A percentile compares a stretch with the other conserved stretches of the same genome.
phyloP scores from a whole-genome alignment of 345 rosid species.

The Firmiana major region DNA sequence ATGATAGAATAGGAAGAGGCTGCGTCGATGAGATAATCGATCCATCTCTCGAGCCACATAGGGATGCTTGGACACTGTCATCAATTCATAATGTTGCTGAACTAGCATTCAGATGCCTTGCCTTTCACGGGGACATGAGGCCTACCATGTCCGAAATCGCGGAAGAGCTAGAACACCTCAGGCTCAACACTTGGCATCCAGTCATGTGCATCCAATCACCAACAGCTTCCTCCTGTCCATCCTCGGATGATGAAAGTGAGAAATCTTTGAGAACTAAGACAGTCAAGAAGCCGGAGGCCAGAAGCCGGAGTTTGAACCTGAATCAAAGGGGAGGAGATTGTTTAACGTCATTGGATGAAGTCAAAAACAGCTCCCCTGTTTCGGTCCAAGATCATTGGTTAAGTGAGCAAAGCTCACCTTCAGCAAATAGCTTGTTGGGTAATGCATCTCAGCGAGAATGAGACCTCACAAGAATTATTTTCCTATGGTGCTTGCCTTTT shows the following conservation, averaged over 20 bases:
- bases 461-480: not conserved
- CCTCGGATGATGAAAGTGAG: slow-evolving; percentile 42
- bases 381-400: slow-evolving; percentile 79
- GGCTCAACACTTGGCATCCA: slow-evolving; percentile 62
- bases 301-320: slow-evolving; percentile 37
- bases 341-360: slow-evolving; percentile 37
- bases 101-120: slow-evolving; percentile 89
- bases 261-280: slow-evolving; percentile 30
- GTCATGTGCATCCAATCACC: slow-evolving; percentile 49
- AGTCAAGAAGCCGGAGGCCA: slow-evolving; percentile 25
- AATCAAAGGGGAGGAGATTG: slow-evolving; percentile 23
- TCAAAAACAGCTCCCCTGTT: slow-evolving; percentile 57
- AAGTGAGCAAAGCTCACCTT: slow-evolving; percentile 87
- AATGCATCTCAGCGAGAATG: slow-evolving; percentile 32
- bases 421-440: slow-evolving; percentile 63
- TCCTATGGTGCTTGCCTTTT: not conserved
- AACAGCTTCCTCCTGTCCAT: slow-evolving; percentile 42
- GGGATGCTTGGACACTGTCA: slow-evolving; percentile 92
- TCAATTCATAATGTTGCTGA: slow-evolving; percentile 77
- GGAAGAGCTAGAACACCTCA: slow-evolving; percentile 65
- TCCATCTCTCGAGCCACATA: slow-evolving; percentile 52
- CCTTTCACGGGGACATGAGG: slow-evolving; percentile 85
- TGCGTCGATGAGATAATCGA: slow-evolving; percentile 81
- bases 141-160: slow-evolving; percentile 87
- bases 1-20: slow-evolving; percentile 83